Evolutionary conservation across 179 eudicot species (phyloP), one percentile per base, ranked within the genome.

Genomic region (Drosera spatulata): DNA sequence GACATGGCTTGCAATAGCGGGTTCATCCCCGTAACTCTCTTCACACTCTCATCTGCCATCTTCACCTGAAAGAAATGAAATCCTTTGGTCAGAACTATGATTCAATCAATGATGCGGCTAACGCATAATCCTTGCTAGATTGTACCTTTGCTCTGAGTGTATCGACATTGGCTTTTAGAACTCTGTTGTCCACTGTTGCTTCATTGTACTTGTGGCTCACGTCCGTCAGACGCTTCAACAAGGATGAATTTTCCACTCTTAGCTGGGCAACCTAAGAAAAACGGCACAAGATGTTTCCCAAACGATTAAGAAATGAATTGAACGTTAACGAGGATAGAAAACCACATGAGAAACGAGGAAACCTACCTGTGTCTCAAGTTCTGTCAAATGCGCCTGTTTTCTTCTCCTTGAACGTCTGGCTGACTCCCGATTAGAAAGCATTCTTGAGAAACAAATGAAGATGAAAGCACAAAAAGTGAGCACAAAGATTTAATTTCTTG

Each of bases 151-250:
- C 99, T 74, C 99, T 80, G 64, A 94, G 58, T 39, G 99, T 94
- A 70, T 94, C 99, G 45, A 94, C 85, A 75, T 94, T 96, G 65
- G 99, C 99, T 82, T 87, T 90, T 46, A 94, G 70, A 50, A 90
- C 95, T 81, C 99, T 83, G 63, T 94, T 94, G 80, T 94, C 97
- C 66, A 94, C 99, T 49, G 97, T 94, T 50, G 99, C 86, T 70
- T 94, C 99, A 65, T 81, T 85, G 66, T 86, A 87, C 80, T 90
- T 90, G 3, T 87, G 88, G 79, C 85, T 90, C 62, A 86, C 73
- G 67, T 87, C 91, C 53, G 97, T 71, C 14, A 86, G 74, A 52
- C 97, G 94, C 79, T 90, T 91, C 69, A 82, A 59, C 59, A 94
- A 68, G n/a, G 99, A 78, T 54, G 97, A 90, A 58, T 94, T 90